Conservation (phyloP, 495 filamentous ascomycete species). For the Neurospora terricola region DNA sequence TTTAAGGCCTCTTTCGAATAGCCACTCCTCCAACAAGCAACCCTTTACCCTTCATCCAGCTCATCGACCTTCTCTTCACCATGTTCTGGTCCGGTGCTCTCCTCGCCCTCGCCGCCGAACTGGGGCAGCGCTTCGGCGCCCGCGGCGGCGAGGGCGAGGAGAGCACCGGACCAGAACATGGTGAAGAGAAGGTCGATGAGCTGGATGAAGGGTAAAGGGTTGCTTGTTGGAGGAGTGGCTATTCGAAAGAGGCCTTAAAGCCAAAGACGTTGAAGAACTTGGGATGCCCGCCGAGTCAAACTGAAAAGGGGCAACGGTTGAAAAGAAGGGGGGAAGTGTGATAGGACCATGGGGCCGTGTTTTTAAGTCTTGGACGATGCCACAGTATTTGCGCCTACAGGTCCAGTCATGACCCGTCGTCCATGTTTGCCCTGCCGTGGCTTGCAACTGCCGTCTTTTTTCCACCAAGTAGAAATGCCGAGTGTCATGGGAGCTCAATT, state of each 20-base stretch:
- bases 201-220: neutral
- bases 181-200: neutral
- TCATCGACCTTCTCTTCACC: conserved; percentile 1
- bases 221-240: neutral
- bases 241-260: neutral
- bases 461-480: conserved; percentile 4
- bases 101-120: conserved; percentile 24
- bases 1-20: neutral
- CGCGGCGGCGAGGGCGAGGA: conserved; percentile 27
- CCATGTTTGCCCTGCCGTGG: neutral
- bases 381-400: too few relatives aligned
- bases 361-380: neutral
- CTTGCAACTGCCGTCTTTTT: neutral
- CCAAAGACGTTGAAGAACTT: neutral
- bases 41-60: neutral
- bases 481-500: neutral
- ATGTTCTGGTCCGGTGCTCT: conserved; percentile 32
- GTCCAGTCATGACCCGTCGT: too few relatives aligned
- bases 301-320: neutral
- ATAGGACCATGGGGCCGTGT: neutral
- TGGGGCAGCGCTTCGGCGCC: conserved; percentile 29
- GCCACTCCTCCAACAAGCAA: neutral
- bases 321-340: neutral
- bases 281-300: neutral
- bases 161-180: conserved; percentile 27